Conservation (phyloP, 176 grass and related monocot genomes). For the Themeda triandra region DNA sequence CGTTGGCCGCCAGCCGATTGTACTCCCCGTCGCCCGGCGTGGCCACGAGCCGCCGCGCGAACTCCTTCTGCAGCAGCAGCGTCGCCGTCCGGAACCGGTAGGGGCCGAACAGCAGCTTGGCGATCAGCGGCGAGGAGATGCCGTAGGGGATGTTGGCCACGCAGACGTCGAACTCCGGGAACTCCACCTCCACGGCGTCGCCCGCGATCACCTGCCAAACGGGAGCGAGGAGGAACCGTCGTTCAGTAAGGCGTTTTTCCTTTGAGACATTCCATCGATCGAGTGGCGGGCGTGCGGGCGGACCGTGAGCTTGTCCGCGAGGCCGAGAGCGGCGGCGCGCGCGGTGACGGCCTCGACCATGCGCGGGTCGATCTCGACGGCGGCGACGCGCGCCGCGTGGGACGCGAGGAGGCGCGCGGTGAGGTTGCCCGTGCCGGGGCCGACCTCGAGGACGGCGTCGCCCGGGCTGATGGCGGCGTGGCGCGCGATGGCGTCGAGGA, state of each 20-base stretch:
- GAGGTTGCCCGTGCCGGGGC: conserved; percentile 77
- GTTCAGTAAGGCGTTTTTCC: neutral
- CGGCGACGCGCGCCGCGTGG: conserved; percentile 36
- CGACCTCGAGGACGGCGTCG: conserved; percentile 83
- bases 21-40: conserved; percentile 71
- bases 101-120: conserved; percentile 68
- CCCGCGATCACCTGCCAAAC: conserved; percentile 50
- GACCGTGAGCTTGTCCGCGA: conserved; percentile 51
- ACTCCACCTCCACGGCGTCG: conserved; percentile 64
- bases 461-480: conserved; percentile 37
- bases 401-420: conserved; percentile 67
- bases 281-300: conserved; percentile 10
- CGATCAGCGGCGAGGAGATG: conserved; percentile 80
- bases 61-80: conserved; percentile 84
- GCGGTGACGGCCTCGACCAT: conserved; percentile 66
- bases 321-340: conserved; percentile 49
- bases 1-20: conserved; percentile 78
- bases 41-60: conserved; percentile 62
- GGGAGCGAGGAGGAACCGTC: neutral
- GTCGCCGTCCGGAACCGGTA: conserved; percentile 63
- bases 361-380: conserved; percentile 73
- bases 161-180: conserved; percentile 68
- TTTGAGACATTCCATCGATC: conserved; percentile 45
- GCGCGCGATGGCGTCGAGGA: conserved; percentile 67
- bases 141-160: conserved; percentile 90